These are phyloP conservation scores for Ophiostoma tasmaniense DNA, from an alignment of 2,329 filamentous ascomycete genomes.

Conservation along the genomic window DNA sequence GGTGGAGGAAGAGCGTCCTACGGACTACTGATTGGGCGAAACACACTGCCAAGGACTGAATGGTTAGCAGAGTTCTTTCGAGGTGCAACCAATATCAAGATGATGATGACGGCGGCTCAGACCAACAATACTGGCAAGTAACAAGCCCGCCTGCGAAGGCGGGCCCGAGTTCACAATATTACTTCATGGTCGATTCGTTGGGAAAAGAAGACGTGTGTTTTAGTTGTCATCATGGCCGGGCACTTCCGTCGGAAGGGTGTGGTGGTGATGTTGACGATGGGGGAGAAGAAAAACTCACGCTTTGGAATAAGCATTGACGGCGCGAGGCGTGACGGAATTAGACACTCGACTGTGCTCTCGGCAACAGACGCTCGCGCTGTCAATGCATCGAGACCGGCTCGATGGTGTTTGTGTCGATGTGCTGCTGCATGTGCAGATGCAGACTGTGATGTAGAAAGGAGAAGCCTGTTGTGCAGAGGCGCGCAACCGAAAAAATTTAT, in stretches of 20 bases:
- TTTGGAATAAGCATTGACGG: background rate
- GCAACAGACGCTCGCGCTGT: constrained; percentile 3
- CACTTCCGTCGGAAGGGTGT: constrained; percentile 2
- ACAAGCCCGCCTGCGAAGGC: constrained; percentile 54
- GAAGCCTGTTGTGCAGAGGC: background rate
- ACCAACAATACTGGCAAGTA: constrained; percentile 75
- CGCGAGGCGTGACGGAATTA: background rate
- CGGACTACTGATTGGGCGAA: background rate
- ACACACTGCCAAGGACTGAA: background rate
- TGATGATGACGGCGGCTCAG: constrained; percentile 17
- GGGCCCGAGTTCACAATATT: constrained; percentile 54
- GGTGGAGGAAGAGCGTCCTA: background rate
- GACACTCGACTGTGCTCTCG: background rate
- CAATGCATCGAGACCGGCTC: constrained; percentile 1
- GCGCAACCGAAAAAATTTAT: constrained; percentile 16
- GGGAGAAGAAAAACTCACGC: constrained; percentile 9
- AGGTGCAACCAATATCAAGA: background rate
- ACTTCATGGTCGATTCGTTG: constrained; percentile 84
- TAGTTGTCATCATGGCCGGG: constrained; percentile 61
- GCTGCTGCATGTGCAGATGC: background rate
- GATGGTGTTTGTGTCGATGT: background rate
- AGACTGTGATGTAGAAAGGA: background rate
- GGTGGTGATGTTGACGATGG: background rate
- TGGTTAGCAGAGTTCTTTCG: constrained; percentile 5
- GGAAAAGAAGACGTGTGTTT: constrained; percentile 72